Evolutionary conservation across 495 filamentous ascomycete species (phyloP), one percentile per base, ranked within the genome.

Genomic region (Daldinia concentrica): DNA sequence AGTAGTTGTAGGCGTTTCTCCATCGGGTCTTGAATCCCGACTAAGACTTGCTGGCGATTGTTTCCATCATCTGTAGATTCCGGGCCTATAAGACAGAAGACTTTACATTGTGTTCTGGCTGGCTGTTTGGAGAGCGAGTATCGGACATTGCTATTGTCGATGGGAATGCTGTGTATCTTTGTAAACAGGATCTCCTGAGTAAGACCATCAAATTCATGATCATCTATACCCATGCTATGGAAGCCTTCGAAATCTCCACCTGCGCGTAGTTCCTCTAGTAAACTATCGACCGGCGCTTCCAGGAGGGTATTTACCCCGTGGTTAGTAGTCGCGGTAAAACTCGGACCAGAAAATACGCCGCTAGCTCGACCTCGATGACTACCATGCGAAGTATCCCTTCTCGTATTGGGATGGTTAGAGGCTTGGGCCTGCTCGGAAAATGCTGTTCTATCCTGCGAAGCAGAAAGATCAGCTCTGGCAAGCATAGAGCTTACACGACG

Each of bases 401-500:
- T 66, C 84, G 81, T n/a, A 78, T 78, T 30, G 73, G 83, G 19
- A 82, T 86, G 78, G 81, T 81, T 62, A 30, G 79, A 71, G 64
- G 80, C 85, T 34, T 75, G 84, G 82, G 62, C 83, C 83, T 91
- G 87, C 58, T 94, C 93, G 12, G 87, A 85, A 74, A 95, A 95
- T 19, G 88, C 86, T 3, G 90, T 83, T 58, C 91, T 86, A 62
- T 94, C 92, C 54, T 93, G 91, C 22, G 87, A 86, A 26, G 84
- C 90, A 0, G 93, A 95, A 12, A 98, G 82, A 75, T 98, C 95
- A 22, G 94, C 91, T 70, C 95, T 86, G n/a, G 95, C 92, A 58
- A 98, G 86, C 66, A 98, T 83, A 37, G 95, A 98, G 78, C 95
- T 98, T 22, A 98, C 93, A 30, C 95, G 86, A 32, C 95, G 86